Evolutionary conservation across 257 asterid genomes (phyloP).

Genomic region (Solanum commersonii): DNA sequence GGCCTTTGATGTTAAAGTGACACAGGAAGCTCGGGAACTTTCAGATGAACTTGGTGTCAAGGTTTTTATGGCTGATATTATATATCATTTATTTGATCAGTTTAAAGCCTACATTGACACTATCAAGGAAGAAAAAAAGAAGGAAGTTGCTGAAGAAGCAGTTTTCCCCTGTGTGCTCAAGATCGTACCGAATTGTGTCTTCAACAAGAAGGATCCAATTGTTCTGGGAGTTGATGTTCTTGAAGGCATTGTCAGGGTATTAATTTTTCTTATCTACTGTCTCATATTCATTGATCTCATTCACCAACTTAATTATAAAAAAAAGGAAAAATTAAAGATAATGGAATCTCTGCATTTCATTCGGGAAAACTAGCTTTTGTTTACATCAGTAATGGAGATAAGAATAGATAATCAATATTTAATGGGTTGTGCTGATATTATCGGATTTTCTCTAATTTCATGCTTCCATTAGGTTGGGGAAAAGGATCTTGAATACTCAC

Average conservation of each 20-base stretch:
- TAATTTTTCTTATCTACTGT: not conserved
- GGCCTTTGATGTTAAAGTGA: slow-evolving; percentile 26
- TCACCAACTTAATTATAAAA: not conserved
- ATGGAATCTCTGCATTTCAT: not conserved
- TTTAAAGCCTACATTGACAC: slow-evolving; percentile 89
- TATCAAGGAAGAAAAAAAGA: slow-evolving; percentile 93
- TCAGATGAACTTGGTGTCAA: slow-evolving; percentile 90
- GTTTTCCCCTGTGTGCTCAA: slow-evolving; percentile 93
- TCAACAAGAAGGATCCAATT: slow-evolving; percentile 95
- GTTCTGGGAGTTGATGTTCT: slow-evolving; percentile 90
- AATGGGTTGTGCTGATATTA: not conserved
- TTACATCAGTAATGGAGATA: not conserved
- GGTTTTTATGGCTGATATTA: slow-evolving; percentile 81
- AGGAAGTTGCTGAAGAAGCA: slow-evolving; percentile 92
- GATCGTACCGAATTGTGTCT: slow-evolving; percentile 82
- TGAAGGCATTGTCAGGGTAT: slow-evolving; percentile 83
- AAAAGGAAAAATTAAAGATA: not conserved
- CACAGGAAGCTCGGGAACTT: slow-evolving; percentile 79
- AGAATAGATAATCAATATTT: not conserved
- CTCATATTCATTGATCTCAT: not conserved
- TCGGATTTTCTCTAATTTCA: not conserved
- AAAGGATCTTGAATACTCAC: not conserved
- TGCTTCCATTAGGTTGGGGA: not conserved
- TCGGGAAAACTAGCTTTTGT: not conserved
- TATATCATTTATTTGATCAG: slow-evolving; percentile 86